A percentile compares a stretch with the other conserved stretches of the same genome.
These are phyloP conservation scores for Phytophthora aleatoria DNA, from an alignment of 352 stramenopile species.

Conservation along the genomic window DNA sequence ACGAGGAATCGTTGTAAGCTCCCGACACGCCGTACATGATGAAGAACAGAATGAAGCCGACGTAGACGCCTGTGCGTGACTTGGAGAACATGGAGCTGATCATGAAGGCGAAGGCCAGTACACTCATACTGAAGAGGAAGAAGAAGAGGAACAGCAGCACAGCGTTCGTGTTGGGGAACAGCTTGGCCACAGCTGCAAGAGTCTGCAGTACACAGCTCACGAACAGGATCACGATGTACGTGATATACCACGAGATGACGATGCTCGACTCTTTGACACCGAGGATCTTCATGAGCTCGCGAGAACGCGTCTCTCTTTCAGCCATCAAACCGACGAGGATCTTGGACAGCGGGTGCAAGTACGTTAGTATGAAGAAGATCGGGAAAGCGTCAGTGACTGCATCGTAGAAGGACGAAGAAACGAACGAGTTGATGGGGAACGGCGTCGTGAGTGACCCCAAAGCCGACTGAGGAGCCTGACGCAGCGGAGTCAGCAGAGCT, in stretches of 20 bases:
- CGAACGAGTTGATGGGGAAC: constrained; percentile 36
- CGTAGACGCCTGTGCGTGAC: constrained; percentile 36
- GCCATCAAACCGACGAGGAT: constrained; percentile 37
- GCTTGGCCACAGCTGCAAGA: constrained; percentile 17
- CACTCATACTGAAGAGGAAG: constrained; percentile 36
- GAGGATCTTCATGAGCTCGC: constrained; percentile 43
- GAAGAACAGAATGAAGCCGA: constrained; percentile 46
- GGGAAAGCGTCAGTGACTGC: constrained; percentile 32
- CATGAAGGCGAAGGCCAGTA: constrained; percentile 39
- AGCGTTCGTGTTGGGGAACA: constrained; percentile 39
- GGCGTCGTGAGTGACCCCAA: constrained; percentile 33
- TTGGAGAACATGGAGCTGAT: constrained; percentile 45
- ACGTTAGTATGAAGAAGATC: constrained; percentile 36
- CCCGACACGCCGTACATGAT: constrained; percentile 33
- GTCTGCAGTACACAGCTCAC: constrained; percentile 41
- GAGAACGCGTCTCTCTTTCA: constrained; percentile 39
- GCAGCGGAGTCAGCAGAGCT: constrained; percentile 37
- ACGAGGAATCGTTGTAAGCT: constrained; percentile 56
- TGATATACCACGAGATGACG: constrained; percentile 49
- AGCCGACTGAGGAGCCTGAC: constrained; percentile 44
- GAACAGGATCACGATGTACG: constrained; percentile 42
- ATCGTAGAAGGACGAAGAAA: constrained; percentile 44
- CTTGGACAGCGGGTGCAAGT: constrained; percentile 36
- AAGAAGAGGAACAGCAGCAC: constrained; percentile 40
- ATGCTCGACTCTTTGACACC: constrained; percentile 42